Evolutionary conservation across 352 stramenopile species (phyloP).

Genomic region (Globisporangium uncinulatum): DNA sequence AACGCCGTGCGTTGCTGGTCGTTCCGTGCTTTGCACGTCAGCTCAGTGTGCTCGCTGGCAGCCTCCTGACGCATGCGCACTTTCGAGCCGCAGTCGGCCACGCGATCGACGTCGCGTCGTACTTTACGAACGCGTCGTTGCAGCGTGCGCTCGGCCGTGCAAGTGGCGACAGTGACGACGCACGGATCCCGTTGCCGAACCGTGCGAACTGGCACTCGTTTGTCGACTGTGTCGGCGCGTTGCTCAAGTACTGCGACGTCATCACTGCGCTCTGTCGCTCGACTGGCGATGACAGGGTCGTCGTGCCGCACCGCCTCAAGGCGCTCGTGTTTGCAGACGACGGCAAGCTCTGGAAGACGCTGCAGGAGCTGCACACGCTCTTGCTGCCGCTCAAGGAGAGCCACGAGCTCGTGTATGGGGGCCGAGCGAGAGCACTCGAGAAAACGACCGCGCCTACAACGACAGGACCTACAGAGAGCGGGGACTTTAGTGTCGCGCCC

Average conservation of each 20-base stretch:
- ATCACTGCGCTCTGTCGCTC: slow-evolving; percentile 54
- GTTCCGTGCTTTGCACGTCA: slow-evolving; percentile 59
- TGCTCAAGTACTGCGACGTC: slow-evolving; percentile 42
- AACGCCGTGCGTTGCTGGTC: slow-evolving; percentile 48
- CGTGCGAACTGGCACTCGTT: slow-evolving; percentile 64
- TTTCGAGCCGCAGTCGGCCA: slow-evolving; percentile 46
- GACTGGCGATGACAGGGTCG: slow-evolving; percentile 7
- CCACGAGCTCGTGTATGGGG: slow-evolving; percentile 50
- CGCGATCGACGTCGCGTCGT: slow-evolving; percentile 58
- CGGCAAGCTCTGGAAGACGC: slow-evolving; percentile 33
- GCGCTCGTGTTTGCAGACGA: slow-evolving; percentile 51
- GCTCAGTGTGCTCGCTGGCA: slow-evolving; percentile 47
- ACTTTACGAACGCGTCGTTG: slow-evolving; percentile 49
- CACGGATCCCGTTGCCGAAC: slow-evolving; percentile 44
- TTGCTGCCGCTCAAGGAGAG: slow-evolving; percentile 61
- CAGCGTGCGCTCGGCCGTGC: slow-evolving; percentile 29
- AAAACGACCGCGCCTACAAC: slow-evolving; percentile 6
- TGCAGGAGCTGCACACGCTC: slow-evolving; percentile 31
- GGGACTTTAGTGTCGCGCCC: slow-evolving; percentile 20
- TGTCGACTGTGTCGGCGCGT: slow-evolving; percentile 39
- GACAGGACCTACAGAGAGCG: slow-evolving; percentile 4
- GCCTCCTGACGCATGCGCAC: slow-evolving; percentile 42
- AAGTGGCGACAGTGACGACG: slow-evolving; percentile 36
- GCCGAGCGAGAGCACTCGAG: slow-evolving; percentile 9
- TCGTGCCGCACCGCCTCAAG: slow-evolving; percentile 38